Conservation (phyloP, 768 basidiomycete species). For the Serendipita vermifera region DNA sequence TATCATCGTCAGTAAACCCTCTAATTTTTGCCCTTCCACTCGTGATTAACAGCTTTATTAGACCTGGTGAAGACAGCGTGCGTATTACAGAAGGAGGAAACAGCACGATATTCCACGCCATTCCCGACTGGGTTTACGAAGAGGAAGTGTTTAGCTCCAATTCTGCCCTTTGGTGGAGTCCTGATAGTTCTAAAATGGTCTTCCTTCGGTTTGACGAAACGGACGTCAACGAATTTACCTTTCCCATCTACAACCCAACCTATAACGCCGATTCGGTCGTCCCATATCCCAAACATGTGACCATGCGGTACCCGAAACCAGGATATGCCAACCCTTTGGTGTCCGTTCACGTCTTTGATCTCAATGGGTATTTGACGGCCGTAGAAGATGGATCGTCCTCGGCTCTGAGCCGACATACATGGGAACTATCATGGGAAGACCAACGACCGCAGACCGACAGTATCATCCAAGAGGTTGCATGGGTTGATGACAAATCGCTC, state of each 20-base stretch:
- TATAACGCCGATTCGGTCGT: conserved; percentile 52
- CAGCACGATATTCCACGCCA: conserved; percentile 78
- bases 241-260: conserved; percentile 86
- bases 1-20: conserved; percentile 41
- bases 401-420: conserved; percentile 31
- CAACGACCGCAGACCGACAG: conserved; percentile 47
- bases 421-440: conserved; percentile 54
- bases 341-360: conserved; percentile 67
- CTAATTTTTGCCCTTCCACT: neutral
- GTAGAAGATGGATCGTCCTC: conserved; percentile 21
- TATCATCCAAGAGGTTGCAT: conserved; percentile 69
- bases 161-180: conserved; percentile 81
- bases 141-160: conserved; percentile 72
- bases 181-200: conserved; percentile 42
- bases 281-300: conserved; percentile 55
- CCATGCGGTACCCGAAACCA: conserved; percentile 78
- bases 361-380: conserved; percentile 37
- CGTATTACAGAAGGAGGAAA: conserved; percentile 74
- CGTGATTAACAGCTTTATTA: conserved; percentile 17
- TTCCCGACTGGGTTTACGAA: conserved; percentile 97
- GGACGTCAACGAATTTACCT: conserved; percentile 68
- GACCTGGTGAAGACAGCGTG: conserved; percentile 35
- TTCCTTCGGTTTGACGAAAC: conserved; percentile 86
- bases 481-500: conserved; percentile 66
- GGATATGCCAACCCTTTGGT: conserved; percentile 84